Conservation (phyloP, 257 asterid species). For the Nicotiana knightiana region DNA sequence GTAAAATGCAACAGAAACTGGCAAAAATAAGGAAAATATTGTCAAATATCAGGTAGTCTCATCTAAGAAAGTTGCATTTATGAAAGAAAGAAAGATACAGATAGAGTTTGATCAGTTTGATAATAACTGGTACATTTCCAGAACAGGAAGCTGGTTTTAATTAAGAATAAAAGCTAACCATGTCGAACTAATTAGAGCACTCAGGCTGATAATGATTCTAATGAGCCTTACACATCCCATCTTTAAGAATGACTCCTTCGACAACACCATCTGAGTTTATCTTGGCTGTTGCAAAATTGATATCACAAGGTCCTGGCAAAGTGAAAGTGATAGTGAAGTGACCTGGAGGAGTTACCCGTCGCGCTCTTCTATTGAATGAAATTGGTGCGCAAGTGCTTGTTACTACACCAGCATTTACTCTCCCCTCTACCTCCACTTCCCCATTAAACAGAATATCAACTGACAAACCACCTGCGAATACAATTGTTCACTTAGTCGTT, state of each 20-base stretch:
- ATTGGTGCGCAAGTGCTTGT: neutral
- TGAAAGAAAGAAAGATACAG: neutral
- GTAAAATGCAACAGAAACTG: neutral
- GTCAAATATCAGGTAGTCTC: neutral
- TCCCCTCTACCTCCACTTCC: neutral
- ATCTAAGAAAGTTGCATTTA: neutral
- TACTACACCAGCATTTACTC: neutral
- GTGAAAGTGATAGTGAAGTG: neutral
- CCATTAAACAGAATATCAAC: neutral
- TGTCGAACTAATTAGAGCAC: neutral
- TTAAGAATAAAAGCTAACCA: neutral
- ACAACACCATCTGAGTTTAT: neutral
- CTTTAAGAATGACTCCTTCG: neutral
- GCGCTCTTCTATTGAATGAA: neutral
- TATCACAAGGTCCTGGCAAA: constrained; percentile 4
- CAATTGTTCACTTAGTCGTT: neutral
- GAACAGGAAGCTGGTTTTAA: neutral
- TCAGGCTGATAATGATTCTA: neutral
- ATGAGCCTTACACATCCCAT: neutral
- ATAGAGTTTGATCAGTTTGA: neutral
- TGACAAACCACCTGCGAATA: neutral
- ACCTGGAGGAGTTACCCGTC: neutral
- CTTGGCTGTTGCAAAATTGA: neutral
- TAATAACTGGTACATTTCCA: neutral
- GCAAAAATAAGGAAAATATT: neutral